Base-by-base conservation (phyloP, 2,329 filamentous ascomycete species). In the Myotisia sp. region DNA sequence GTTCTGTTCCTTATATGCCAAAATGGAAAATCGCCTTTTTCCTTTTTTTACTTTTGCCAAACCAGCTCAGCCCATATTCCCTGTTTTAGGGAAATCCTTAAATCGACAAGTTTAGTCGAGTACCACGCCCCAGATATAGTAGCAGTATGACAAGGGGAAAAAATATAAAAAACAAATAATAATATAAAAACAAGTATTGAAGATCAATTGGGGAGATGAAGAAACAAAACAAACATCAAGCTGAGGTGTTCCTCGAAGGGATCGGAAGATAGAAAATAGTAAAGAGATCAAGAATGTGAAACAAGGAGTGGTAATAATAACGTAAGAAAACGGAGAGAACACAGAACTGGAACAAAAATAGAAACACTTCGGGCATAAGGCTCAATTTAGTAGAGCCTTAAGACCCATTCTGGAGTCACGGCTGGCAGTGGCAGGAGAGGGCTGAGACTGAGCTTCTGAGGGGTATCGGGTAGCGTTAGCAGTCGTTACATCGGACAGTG, bases 351-450 rank as follows among this genome's bases (percentile, higher is more conserved):
- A 18, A 27, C 12, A 17, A 14, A 27, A 19, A 6, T 18, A 8
- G 10, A 38, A 37, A 32, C 24, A 27, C 43, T 42, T n/a, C n/a
- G n/a, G 44, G 39, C 50, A 47, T 38, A 51, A 34, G 40, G 27
- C 38, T 53, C 44, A 59, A 38, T 60, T 60, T 22, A 60, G 47
- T 29, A 60, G 43, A 13, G 49, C 55, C 36, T 53, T 43, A 22
- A 60, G 45, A 18, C 56, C 55, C 55, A 60, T 60, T 12, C 57
- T 54, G 14, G 51, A 54, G 40, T 60, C 57, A 18, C 56, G 54
- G 30, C 42, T 29, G 18, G 50, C 37, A 29, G 51, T 47, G 5
- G 38, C 19, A 23, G 41, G 27, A 19, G 26, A 27, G 13, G 34
- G 19, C 13, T 36, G 18, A n/a, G 34, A 24, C 22, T 24, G 22